Conservation (phyloP, 345 rosid genomes). For the Theobroma cacao region DNA sequence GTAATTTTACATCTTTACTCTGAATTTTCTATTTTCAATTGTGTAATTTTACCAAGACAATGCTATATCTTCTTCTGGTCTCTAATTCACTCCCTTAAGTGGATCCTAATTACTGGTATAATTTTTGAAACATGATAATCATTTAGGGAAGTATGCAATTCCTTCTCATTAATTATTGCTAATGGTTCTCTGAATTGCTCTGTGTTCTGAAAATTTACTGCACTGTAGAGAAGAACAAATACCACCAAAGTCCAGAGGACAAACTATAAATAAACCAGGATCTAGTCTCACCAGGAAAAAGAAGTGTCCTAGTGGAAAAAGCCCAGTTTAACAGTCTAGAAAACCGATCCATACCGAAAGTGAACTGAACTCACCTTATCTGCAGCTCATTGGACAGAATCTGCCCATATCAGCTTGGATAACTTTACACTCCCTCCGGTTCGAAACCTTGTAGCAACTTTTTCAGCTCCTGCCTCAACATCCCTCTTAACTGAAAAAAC, state of each 20-base stretch:
- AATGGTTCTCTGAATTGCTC: too few relatives aligned
- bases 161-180: too few relatives aligned
- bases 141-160: too few relatives aligned
- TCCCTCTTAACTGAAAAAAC: neutral
- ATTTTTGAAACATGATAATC: too few relatives aligned
- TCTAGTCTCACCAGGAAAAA: neutral
- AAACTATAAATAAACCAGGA: neutral
- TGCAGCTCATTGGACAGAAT: slow-evolving; percentile 8
- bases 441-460: neutral
- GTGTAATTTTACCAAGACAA: too few relatives aligned
- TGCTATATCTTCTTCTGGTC: too few relatives aligned
- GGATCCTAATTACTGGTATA: too few relatives aligned
- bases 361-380: slow-evolving; percentile 11
- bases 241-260: neutral
- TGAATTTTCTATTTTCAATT: too few relatives aligned
- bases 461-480: neutral
- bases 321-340: neutral
- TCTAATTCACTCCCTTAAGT: too few relatives aligned
- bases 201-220: too few relatives aligned
- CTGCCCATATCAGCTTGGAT: slow-evolving; percentile 16
- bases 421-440: neutral
- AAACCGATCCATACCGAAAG: neutral
- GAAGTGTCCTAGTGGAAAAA: neutral
- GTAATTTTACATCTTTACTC: too few relatives aligned
- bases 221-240: too few relatives aligned